Evolutionary conservation across 83 land plant species (phyloP), one percentile per base, ranked within the genome.

Genomic region (Diphasiastrum complanatum): DNA sequence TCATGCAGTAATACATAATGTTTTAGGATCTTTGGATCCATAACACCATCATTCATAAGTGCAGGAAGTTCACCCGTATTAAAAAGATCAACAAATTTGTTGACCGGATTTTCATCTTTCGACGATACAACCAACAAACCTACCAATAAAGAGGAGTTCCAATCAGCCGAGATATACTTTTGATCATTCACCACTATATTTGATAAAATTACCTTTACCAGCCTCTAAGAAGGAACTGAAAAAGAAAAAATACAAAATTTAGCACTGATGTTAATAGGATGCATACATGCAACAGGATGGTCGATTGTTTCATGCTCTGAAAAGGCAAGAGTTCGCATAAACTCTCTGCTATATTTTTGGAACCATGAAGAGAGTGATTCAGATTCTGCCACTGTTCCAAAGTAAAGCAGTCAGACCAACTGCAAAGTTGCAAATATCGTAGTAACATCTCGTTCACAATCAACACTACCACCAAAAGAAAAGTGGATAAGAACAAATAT

Each of bases 261-360:
- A 20, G 31, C 30, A 19, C 28, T 33, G 25, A 22, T 24, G 23
- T 16, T 1, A 40, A 55, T 32, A 32, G 14, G 48, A 67, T 26
- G 49, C 92, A 75, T 74, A 95, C 99, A 95, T 36, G 97, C 97
- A 54, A 95, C 80, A 43, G 99, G 97, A 72, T 95, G 99, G 54
- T 95, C 99, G 78, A 95, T 70, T 24, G 99, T 77, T 76, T 95
- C 99, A 75, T 95, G 99, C 11, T 95, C 99, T 62, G 97, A 89
- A 64, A 95, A 95, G 27, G 97, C 95, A 45, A 75, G 34, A 12
- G 85, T 68, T 23, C 62, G 83, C 34, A 82, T 60, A 50, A 86
- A 81, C 61, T 79, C 90, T 69, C 74, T 79, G 50, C 86, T 90
- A 70, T 86, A 86, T 41, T 51, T 58, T 29, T 90, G 83, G 73